Conservation (phyloP, 345 rosid genomes). For the Zanthoxylum bungeanum region DNA sequence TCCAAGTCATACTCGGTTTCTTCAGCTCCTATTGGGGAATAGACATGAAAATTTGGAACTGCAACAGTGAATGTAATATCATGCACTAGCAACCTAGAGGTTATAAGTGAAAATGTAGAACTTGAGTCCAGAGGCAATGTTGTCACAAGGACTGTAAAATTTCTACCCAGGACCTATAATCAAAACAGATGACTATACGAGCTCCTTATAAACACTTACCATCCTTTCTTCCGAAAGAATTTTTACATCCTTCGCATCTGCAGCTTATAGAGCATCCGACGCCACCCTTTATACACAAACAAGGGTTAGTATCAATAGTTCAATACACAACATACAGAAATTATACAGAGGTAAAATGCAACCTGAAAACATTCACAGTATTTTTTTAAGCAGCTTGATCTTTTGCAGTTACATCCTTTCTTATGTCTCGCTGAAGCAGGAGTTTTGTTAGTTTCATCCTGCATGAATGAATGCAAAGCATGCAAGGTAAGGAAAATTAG, state of each 20-base stretch:
- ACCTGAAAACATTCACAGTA: conserved; percentile 86
- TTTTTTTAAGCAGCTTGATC: conserved; percentile 70
- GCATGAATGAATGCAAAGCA: conserved; percentile 13
- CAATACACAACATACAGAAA: not conserved
- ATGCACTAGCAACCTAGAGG: conserved; percentile 1
- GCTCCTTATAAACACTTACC: conserved; percentile 34
- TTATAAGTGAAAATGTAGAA: not conserved
- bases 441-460: conserved; percentile 58
- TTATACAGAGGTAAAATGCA: conserved; percentile 14
- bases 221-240: conserved; percentile 40
- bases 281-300: conserved; percentile 41
- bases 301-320: conserved; percentile 22
- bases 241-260: conserved; percentile 68
- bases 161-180: not conserved
- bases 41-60: not conserved
- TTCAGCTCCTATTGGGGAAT: conserved; percentile 18
- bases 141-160: not conserved
- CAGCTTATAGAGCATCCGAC: conserved; percentile 75
- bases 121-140: not conserved
- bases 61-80: not conserved
- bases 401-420: conserved; percentile 83
- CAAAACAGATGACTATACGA: not conserved
- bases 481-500: not conserved
- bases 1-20: conserved; percentile 27
- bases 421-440: conserved; percentile 77